Base-by-base conservation (phyloP, 805 yeast species). In the Cyberlindnera xishuangbannaensis region DNA sequence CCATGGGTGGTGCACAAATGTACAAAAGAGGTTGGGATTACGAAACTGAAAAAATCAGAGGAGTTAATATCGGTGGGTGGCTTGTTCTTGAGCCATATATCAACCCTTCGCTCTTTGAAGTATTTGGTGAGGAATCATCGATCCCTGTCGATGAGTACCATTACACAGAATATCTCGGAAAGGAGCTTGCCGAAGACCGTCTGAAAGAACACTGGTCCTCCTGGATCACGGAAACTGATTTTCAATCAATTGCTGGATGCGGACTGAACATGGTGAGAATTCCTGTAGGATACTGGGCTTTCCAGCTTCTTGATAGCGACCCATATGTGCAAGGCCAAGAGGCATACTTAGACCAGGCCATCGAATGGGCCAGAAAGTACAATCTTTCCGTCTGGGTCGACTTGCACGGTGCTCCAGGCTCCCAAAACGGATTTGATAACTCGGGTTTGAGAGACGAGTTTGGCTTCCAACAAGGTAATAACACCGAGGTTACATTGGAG, bases 281-380 rank as follows among this genome's bases (percentile, higher is more conserved):
- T 39, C 97, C 97, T 28, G 74, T 88, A 35, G 96, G 96, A 9
- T 88, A 88, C 63, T 90, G 97, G 97, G 95, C 95, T 8, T 85
- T 83, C 56, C 53, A 67, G 30, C 51, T 59, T 7, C 62, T 73
- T 28, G 71, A 65, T 15, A 65, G 64, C 34, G 97, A 88, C 55
- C 95, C 97, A 3, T 88, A 85, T 50, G 92, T 86, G 21, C 76
- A 71, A 51, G 97, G 97, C 21, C 95, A 83, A 59, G 73, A 62
- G 37, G 55, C 61, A 7, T 84, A 82, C 57, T 61, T 88, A 34
- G 94, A 84, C 50, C 61, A 69, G 51, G 95, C 95, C 12, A 61
- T 88, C 26, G 69, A 54, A 13, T 90, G 96, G 96, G 76, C 84
- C 27, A 57, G 73, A 30, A 61, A 64, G 13, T 51, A 77, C 44